Conservation (phyloP, 1,139 yeast genomes). For the Entelexis paramagnoliae region DNA sequence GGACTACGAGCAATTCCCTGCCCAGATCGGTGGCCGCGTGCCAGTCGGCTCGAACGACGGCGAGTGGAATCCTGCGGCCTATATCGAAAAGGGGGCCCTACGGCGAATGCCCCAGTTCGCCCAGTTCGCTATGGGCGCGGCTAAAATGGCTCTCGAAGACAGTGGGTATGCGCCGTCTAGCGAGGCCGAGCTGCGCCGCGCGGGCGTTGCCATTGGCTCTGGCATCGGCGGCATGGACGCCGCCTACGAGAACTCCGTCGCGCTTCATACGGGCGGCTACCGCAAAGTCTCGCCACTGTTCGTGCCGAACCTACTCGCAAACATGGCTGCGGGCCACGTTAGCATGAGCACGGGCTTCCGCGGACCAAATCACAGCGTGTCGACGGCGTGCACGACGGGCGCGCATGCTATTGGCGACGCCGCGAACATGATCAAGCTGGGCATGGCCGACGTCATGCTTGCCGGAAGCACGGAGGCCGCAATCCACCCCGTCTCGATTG, state of each 20-base stretch:
- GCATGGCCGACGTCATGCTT: slow-evolving; percentile 75
- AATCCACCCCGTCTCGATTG: slow-evolving; percentile 74
- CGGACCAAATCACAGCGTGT: slow-evolving; percentile 82
- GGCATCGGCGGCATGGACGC: slow-evolving; percentile 89
- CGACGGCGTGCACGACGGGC: slow-evolving; percentile 98
- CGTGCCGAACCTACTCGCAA: slow-evolving; percentile 70
- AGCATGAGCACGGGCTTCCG: slow-evolving; percentile 63
- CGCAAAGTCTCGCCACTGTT: slow-evolving; percentile 73
- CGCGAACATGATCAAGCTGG: slow-evolving; percentile 61
- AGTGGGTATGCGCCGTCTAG: slow-evolving; percentile 43
- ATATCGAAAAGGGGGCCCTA: slow-evolving; percentile 28
- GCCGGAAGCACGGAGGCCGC: slow-evolving; percentile 92
- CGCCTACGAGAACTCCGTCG: slow-evolving; percentile 48
- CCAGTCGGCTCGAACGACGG: slow-evolving; percentile 49
- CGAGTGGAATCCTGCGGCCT: slow-evolving; percentile 40
- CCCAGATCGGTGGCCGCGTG: slow-evolving; percentile 65
- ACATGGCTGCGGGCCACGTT: slow-evolving; percentile 93
- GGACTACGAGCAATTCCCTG: slow-evolving; percentile 51
- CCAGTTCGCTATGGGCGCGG: slow-evolving; percentile 69
- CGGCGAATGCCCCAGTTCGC: slow-evolving; percentile 63
- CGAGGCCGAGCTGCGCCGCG: slow-evolving; percentile 31
- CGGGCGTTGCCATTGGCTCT: slow-evolving; percentile 82
- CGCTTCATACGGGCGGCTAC: slow-evolving; percentile 46
- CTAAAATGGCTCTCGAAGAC: slow-evolving; percentile 64
- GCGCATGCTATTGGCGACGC: slow-evolving; percentile 93